Conservation (phyloP, 192 early-diverging fungal species). For the Gonapodya prolifera region DNA sequence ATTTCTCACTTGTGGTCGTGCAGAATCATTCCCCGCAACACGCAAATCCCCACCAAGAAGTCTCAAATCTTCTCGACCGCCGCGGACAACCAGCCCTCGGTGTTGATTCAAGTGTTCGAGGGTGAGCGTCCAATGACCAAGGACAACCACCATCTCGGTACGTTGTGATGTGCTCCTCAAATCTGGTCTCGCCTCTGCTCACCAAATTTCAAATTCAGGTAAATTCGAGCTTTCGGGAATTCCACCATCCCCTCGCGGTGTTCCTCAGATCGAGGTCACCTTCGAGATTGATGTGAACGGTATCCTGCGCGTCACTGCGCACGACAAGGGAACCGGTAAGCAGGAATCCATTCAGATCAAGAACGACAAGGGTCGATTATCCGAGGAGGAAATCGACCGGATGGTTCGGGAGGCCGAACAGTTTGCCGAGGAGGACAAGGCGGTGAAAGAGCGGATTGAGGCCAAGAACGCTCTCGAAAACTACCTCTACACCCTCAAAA, state of each 20-base stretch:
- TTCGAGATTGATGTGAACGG: constrained; percentile 94
- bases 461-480: constrained; percentile 96
- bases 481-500: constrained; percentile 95
- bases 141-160: constrained; percentile 97
- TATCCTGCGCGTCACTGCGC: constrained; percentile 88
- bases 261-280: too few relatives aligned
- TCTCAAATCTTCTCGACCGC: constrained; percentile 97
- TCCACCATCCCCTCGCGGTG: constrained; percentile 90
- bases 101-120: constrained; percentile 95
- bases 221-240: constrained; percentile 98
- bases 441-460: constrained; percentile 71
- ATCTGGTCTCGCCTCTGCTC: too few relatives aligned
- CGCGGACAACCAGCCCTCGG: constrained; percentile 96
- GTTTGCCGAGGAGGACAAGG: constrained; percentile 88
- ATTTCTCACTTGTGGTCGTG: too few relatives aligned
- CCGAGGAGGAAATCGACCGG: constrained; percentile 97
- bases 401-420: constrained; percentile 62
- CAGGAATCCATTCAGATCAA: constrained; percentile 97
- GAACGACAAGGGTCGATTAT: constrained; percentile 96
- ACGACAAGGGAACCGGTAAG: constrained; percentile 87
- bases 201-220: too few relatives aligned
- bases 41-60: constrained; percentile 95
- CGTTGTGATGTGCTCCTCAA: too few relatives aligned
- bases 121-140: constrained; percentile 93
- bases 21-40: constrained; percentile 93